Percentiles rank a stretch among this genome's conserved stretches.
Evolutionary conservation across 805 yeast genomes (phyloP).

Genomic region (Wickerhamiella australiensis): DNA sequence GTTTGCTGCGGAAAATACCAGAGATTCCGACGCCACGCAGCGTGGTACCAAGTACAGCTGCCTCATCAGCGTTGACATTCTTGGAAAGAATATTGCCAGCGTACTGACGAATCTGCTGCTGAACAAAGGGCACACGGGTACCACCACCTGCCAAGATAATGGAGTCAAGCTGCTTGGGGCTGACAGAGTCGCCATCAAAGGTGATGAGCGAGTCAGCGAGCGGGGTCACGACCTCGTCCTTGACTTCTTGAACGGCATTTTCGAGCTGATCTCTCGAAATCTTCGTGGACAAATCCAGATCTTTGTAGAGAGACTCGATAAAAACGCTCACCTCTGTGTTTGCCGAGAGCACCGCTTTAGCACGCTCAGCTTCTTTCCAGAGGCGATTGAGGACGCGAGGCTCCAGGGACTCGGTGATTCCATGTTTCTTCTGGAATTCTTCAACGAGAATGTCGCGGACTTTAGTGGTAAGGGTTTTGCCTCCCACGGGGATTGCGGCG

Average conservation of each 20-base stretch:
- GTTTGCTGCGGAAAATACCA: constrained; percentile 52
- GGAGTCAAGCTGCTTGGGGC: constrained; percentile 38
- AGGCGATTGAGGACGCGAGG: constrained; percentile 54
- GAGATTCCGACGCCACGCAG: constrained; percentile 65
- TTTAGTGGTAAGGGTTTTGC: constrained; percentile 55
- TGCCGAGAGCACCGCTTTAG: constrained; percentile 77
- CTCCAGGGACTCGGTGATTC: constrained; percentile 32
- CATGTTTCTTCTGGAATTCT: constrained; percentile 41
- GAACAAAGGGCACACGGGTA: constrained; percentile 75
- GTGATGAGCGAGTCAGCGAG: constrained; percentile 39
- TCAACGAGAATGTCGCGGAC: constrained; percentile 49
- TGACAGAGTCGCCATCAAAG: constrained; percentile 25
- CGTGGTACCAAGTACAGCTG: constrained; percentile 85
- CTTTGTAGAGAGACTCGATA: constrained; percentile 63
- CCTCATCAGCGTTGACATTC: constrained; percentile 90
- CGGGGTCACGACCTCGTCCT: constrained; percentile 41
- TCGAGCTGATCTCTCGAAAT: constrained; percentile 80
- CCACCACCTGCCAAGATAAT: constrained; percentile 84
- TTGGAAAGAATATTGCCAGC: constrained; percentile 57
- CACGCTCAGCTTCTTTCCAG: constrained; percentile 77
- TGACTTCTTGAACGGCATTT: constrained; percentile 35
- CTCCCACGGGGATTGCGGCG: constrained; percentile 67
- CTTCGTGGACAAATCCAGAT: constrained; percentile 54
- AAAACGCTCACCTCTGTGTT: constrained; percentile 67
- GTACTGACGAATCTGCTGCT: constrained; percentile 34